Evolutionary conservation across 164 flowering plant species (phyloP).

Genomic region (Magnolia changhungtana): DNA sequence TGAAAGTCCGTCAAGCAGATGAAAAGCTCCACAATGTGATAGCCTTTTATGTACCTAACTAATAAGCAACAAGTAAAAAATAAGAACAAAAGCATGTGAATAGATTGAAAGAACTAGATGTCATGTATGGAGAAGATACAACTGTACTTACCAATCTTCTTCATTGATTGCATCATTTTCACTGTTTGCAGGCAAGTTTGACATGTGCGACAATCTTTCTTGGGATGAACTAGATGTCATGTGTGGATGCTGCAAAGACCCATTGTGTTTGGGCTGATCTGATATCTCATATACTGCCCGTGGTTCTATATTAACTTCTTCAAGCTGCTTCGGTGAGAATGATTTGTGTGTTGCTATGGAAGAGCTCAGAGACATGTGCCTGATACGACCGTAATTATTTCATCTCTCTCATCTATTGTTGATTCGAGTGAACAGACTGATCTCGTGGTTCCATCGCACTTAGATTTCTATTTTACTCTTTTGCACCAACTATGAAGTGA

Average conservation of each 20-base stretch:
- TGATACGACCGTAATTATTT: constrained; percentile 60
- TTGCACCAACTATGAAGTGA: constrained; percentile 90
- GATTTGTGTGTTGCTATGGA: constrained; percentile 28
- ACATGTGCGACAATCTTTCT: constrained; percentile 15
- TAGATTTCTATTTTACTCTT: constrained; percentile 71
- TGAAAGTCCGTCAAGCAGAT: too few relatives aligned
- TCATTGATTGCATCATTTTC: constrained; percentile 19
- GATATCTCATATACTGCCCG: constrained; percentile 12
- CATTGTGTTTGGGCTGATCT: constrained; percentile 24
- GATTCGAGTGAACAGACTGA: constrained; percentile 72
- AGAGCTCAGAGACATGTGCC: constrained; percentile 59
- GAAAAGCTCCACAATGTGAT: too few relatives aligned
- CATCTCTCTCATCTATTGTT: constrained; percentile 57
- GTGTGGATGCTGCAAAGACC: constrained; percentile 32
- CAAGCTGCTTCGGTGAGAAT: constrained; percentile 33
- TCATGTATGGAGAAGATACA: too few relatives aligned
- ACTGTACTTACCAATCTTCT: constrained; percentile 10
- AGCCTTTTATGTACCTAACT: too few relatives aligned
- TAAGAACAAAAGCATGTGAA: too few relatives aligned
- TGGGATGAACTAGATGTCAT: constrained; percentile 23
- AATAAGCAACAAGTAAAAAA: too few relatives aligned
- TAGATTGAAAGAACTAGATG: too few relatives aligned
- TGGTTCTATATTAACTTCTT: background rate
- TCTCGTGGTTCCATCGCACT: constrained; percentile 46
- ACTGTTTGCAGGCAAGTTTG: constrained; percentile 10